Conservation (phyloP, 176 grass and related monocot genomes). For the Carex scoparia region DNA sequence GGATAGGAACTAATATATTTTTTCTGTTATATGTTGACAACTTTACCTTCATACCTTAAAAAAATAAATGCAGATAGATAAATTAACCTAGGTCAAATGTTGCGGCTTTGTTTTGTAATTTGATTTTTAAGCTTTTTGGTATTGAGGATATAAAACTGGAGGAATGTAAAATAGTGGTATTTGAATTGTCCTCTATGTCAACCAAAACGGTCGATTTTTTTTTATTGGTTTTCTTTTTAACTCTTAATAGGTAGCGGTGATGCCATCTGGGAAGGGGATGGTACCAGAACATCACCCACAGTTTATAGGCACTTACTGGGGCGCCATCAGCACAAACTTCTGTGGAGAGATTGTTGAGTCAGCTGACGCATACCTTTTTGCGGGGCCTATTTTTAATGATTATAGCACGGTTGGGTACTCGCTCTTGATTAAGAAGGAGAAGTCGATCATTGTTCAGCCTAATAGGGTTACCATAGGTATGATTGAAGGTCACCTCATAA, state of each 20-base stretch:
- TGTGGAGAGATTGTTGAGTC: slow-evolving; percentile 84
- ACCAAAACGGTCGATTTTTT: not conserved
- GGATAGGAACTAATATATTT: not conserved
- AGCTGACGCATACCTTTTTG: slow-evolving; percentile 66
- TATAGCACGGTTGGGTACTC: slow-evolving; percentile 86
- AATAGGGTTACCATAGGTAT: slow-evolving; percentile 52
- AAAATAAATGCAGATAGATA: not conserved
- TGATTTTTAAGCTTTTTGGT: not conserved
- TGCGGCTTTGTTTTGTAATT: not conserved
- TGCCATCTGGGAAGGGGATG: slow-evolving; percentile 68
- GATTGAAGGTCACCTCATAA: slow-evolving; percentile 1
- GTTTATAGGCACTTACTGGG: slow-evolving; percentile 91
- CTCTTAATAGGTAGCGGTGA: slow-evolving; percentile 32
- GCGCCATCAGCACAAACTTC: slow-evolving; percentile 57
- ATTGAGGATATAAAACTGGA: not conserved
- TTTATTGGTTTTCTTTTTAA: not conserved
- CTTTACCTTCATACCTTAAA: not conserved
- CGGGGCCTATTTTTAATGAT: slow-evolving; percentile 70
- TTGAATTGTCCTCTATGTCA: not conserved
- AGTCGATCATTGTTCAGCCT: slow-evolving; percentile 72
- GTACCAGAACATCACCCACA: slow-evolving; percentile 61
- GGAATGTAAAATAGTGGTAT: not conserved
- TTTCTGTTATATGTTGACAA: not conserved
- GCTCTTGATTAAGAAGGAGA: slow-evolving; percentile 66
- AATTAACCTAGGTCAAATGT: not conserved